Percentiles rank a stretch among this genome's conserved stretches.
Evolutionary conservation across 805 yeast species (phyloP).

Genomic region (Candida glaebosa): DNA sequence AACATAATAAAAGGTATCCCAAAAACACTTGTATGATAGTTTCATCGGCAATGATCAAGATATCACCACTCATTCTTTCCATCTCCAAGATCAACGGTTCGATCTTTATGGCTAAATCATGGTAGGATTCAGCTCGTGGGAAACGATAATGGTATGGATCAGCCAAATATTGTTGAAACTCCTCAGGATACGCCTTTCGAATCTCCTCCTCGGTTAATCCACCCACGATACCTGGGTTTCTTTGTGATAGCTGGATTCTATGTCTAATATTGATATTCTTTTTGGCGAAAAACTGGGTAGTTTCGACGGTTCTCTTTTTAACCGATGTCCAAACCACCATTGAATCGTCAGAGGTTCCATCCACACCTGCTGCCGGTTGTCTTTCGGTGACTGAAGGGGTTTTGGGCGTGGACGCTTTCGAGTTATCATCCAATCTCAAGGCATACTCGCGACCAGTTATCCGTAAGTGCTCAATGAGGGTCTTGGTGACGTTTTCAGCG

Average conservation of each 20-base stretch:
- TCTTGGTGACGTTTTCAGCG: conserved; percentile 58
- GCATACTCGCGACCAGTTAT: conserved; percentile 31
- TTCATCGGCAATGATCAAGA: conserved; percentile 90
- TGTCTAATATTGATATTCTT: conserved; percentile 64
- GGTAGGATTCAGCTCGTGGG: conserved; percentile 92
- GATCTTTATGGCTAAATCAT: conserved; percentile 90
- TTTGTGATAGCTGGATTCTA: conserved; percentile 79
- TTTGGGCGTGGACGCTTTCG: neutral
- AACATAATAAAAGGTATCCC: conserved; percentile 92
- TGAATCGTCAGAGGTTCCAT: conserved; percentile 57
- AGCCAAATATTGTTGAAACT: conserved; percentile 55
- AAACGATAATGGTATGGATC: conserved; percentile 94
- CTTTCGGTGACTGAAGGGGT: conserved; percentile 31
- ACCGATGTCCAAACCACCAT: conserved; percentile 96
- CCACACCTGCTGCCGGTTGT: conserved; percentile 48
- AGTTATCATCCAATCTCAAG: conserved; percentile 10
- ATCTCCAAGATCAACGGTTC: conserved; percentile 91
- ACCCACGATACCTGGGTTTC: conserved; percentile 87
- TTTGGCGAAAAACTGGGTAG: conserved; percentile 66
- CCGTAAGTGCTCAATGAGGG: conserved; percentile 44
- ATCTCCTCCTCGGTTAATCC: conserved; percentile 63
- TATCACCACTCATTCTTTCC: conserved; percentile 87
- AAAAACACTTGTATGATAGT: conserved; percentile 83
- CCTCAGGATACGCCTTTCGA: conserved; percentile 58
- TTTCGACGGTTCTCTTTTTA: conserved; percentile 75